phyloP scores from a whole-genome alignment of 192 early-diverging fungal species.

The Phlyctochytrium arcticum region DNA sequence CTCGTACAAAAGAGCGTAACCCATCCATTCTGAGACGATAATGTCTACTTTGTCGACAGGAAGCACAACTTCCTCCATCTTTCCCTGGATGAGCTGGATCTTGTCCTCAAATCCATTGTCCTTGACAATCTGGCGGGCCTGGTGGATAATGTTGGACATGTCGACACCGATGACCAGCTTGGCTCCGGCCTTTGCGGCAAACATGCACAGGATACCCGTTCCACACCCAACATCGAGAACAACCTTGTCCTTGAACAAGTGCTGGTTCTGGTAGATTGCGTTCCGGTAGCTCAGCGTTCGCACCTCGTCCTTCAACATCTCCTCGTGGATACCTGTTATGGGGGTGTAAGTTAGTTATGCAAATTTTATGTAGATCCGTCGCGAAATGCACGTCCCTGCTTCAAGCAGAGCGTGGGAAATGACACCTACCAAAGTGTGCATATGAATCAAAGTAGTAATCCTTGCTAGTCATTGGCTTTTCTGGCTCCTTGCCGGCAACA shows the following conservation, averaged over 20 bases:
- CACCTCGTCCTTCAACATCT: constrained; percentile 98
- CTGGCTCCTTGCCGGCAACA: no score
- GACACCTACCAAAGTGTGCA: constrained; percentile 85
- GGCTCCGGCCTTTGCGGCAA: constrained; percentile 98
- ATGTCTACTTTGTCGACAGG: constrained; percentile 97
- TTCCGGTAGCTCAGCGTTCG: constrained; percentile 90
- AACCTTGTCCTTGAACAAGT: constrained; percentile 94
- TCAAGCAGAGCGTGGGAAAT: no score
- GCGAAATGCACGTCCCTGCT: no score
- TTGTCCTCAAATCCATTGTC: constrained; percentile 90
- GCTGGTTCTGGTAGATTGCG: constrained; percentile 92
- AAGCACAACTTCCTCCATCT: constrained; percentile 94
- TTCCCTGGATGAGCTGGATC: constrained; percentile 87
- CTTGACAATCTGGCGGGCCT: constrained; percentile 88
- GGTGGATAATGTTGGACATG: constrained; percentile 96
- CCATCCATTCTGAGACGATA: constrained; percentile 99
- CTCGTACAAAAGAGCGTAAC: constrained; percentile 97
- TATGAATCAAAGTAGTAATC: constrained; percentile 99
- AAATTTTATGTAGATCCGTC: no score
- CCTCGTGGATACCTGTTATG: constrained; percentile 75
- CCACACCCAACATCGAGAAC: constrained; percentile 99
- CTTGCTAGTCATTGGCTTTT: constrained; percentile 27
- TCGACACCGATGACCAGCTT: constrained; percentile 92
- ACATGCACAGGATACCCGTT: constrained; percentile 98
- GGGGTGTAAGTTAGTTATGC: background rate